phyloP scores from a whole-genome alignment of 2,329 filamentous ascomycete species.

The Venturiaceae sp. region DNA sequence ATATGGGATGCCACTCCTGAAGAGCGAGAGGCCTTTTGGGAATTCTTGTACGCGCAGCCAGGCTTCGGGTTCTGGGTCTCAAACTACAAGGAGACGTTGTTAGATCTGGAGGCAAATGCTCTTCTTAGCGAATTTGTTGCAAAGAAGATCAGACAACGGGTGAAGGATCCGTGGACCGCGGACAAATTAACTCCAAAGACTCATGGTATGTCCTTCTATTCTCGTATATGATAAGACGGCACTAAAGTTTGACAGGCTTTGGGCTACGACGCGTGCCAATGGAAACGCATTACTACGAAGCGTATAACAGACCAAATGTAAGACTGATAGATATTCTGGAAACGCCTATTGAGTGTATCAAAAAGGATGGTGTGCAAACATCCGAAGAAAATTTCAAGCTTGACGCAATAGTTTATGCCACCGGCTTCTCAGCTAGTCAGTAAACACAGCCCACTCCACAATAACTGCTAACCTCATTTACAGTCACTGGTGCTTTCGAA shows the following conservation, averaged over 20 bases:
- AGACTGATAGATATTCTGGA: constrained; percentile 48
- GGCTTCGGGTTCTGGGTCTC: constrained; percentile 6
- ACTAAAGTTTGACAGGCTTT: constrained; percentile 50
- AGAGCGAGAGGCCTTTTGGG: constrained; percentile 21
- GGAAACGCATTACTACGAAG: constrained; percentile 35
- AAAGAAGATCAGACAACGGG: constrained; percentile 33
- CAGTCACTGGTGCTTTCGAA: constrained; percentile 5
- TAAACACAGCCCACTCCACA: not conserved
- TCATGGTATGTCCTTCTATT: not conserved
- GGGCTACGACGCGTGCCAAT: constrained; percentile 53
- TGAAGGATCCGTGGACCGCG: constrained; percentile 40
- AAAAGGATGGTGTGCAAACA: not conserved
- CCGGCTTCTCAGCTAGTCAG: constrained; percentile 20
- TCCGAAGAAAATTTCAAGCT: constrained; percentile 35
- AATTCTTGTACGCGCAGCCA: not conserved
- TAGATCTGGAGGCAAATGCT: not conserved
- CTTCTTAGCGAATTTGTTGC: constrained; percentile 25
- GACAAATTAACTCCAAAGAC: constrained; percentile 36
- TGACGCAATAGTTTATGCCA: constrained; percentile 31
- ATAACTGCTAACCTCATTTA: not conserved
- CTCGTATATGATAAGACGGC: not conserved
- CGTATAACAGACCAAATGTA: constrained; percentile 48
- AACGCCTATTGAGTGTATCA: constrained; percentile 22
- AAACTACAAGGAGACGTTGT: constrained; percentile 2
- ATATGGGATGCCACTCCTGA: constrained; percentile 36